A percentile compares a stretch with the other conserved stretches of the same genome.
These are phyloP conservation scores for Claviceps paspali DNA, from an alignment of 2,329 filamentous ascomycete genomes.

Conservation along the genomic window DNA sequence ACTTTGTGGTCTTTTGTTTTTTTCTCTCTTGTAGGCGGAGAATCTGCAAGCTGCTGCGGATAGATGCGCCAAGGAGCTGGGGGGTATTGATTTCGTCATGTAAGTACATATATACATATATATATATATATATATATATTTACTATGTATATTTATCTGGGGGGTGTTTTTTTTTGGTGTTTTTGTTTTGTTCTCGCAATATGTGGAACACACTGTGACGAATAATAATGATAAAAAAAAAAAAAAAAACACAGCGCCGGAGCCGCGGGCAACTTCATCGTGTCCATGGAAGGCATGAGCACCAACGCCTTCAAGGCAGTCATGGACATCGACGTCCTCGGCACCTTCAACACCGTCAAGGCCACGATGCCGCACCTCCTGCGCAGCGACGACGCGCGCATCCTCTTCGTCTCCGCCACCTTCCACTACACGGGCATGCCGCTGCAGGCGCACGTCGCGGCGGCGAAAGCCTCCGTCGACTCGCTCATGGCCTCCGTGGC, in stretches of 20 bases:
- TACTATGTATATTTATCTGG: no score
- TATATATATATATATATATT: no score
- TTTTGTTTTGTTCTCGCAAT: background rate
- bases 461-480: conserved; percentile 85
- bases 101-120: no score
- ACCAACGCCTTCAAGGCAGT: conserved; percentile 89
- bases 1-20: background rate
- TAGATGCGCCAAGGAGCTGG: conserved; percentile 66
- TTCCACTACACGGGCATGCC: conserved; percentile 82
- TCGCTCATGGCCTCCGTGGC: conserved; percentile 65
- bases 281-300: conserved; percentile 66
- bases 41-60: conserved; percentile 51
- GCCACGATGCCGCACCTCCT: conserved; percentile 73
- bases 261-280: conserved; percentile 89
- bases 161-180: background rate
- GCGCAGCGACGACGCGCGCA: conserved; percentile 60
- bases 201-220: no score
- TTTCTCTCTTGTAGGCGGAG: conserved; percentile 11
- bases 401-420: conserved; percentile 80
- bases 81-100: conserved; percentile 86
- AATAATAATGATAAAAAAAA: no score
- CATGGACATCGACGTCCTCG: conserved; percentile 89
- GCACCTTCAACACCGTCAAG: conserved; percentile 90
- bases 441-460: conserved; percentile 76
- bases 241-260: conserved; percentile 50